phyloP scores from a whole-genome alignment of 164 flowering plant genomes.

The Tetrastigma voinierianum region DNA sequence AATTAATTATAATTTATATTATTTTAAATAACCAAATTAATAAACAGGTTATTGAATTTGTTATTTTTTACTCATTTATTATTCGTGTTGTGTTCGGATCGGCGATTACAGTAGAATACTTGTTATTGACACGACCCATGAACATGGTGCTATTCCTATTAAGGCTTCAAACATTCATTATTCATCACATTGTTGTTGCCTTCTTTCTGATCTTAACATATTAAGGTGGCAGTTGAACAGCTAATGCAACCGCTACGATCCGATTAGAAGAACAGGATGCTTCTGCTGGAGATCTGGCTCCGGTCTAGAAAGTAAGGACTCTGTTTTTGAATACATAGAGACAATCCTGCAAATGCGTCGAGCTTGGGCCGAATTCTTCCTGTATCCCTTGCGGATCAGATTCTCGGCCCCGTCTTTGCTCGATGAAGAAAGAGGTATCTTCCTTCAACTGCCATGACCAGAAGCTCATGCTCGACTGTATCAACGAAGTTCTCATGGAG shows the following conservation, averaged over 20 bases:
- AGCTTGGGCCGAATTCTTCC: constrained; percentile 49
- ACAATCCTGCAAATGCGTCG: constrained; percentile 53
- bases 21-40: too few species aligned
- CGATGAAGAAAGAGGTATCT: constrained; percentile 51
- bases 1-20: too few species aligned
- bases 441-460: constrained; percentile 51
- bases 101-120: too few species aligned
- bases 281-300: constrained; percentile 19
- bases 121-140: too few species aligned
- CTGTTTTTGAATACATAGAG: constrained; percentile 53
- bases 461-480: constrained; percentile 70
- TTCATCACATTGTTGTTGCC: not conserved
- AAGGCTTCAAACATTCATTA: not conserved
- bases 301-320: constrained; percentile 37
- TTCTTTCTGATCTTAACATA: not conserved
- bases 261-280: constrained; percentile 54
- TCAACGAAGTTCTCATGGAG: constrained; percentile 72
- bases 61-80: not conserved
- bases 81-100: not conserved
- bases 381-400: constrained; percentile 43
- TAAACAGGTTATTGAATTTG: not conserved
- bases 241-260: constrained; percentile 56
- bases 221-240: constrained; percentile 39
- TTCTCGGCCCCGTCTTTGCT: constrained; percentile 59
- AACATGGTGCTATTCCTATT: too few species aligned